A percentile compares a stretch with the other conserved stretches of the same genome.
Evolutionary conservation across 108 stramenopile species (phyloP).

Genomic region (Chaetoceros tenuissimus): DNA sequence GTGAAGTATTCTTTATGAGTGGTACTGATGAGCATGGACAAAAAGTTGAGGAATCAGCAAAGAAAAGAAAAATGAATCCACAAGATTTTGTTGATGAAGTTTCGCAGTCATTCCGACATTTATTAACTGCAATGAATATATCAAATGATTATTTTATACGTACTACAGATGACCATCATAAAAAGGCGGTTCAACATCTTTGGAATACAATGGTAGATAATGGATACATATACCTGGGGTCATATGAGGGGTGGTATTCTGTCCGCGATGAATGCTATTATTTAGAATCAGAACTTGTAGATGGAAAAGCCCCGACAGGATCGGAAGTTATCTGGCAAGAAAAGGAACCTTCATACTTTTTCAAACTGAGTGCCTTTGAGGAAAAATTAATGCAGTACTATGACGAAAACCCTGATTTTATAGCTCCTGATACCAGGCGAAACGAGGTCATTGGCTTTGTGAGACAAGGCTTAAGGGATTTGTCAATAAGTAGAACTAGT

Average conservation of each 20-base stretch:
- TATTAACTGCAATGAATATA: conserved; percentile 71
- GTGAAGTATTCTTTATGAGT: conserved; percentile 87
- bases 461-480: conserved; percentile 79
- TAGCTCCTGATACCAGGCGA: conserved; percentile 79
- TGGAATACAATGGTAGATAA: conserved; percentile 78
- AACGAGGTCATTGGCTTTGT: conserved; percentile 88
- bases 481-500: conserved; percentile 85
- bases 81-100: conserved; percentile 83
- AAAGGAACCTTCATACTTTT: conserved; percentile 97
- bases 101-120: conserved; percentile 63
- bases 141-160: conserved; percentile 88
- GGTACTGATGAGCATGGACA: conserved; percentile 99
- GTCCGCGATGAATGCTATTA: conserved; percentile 96
- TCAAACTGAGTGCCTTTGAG: conserved; percentile 79
- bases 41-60: conserved; percentile 89
- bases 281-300: conserved; percentile 88
- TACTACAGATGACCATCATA: conserved; percentile 85
- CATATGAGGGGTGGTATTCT: conserved; percentile 97
- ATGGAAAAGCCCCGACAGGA: conserved; percentile 90
- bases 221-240: conserved; percentile 87
- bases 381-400: conserved; percentile 79
- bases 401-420: conserved; percentile 73
- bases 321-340: conserved; percentile 89
- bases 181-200: conserved; percentile 65
- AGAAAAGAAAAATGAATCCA: conserved; percentile 56